phyloP scores from a whole-genome alignment of 129 eudicot species.

The Lactuca saligna region DNA sequence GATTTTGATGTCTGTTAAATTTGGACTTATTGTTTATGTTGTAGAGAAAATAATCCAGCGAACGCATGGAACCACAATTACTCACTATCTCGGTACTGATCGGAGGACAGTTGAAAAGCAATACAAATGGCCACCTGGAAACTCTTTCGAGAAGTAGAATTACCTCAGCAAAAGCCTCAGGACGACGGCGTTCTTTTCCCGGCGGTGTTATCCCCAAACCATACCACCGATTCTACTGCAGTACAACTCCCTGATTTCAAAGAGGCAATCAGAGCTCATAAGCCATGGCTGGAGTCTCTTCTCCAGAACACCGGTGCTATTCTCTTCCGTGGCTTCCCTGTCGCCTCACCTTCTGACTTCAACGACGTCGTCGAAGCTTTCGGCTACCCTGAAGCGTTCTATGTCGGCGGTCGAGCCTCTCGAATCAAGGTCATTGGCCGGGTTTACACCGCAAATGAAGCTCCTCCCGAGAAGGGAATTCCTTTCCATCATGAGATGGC shows the following conservation, averaged over 20 bases:
- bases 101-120: neutral
- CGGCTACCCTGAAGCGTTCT: conserved; percentile 58
- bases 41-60: neutral
- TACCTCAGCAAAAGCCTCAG: conserved; percentile 47
- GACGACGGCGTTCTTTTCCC: conserved; percentile 45
- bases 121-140: conserved; percentile 25
- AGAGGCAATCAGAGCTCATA: conserved; percentile 47
- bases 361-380: conserved; percentile 74
- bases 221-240: neutral
- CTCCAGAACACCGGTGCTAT: conserved; percentile 56
- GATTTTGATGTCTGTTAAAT: no score
- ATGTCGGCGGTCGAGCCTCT: conserved; percentile 75
- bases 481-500: conserved; percentile 89
- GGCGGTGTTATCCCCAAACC: conserved; percentile 46
- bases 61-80: neutral
- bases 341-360: conserved; percentile 55
- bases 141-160: conserved; percentile 14
- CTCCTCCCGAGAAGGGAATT: conserved; percentile 67
- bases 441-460: conserved; percentile 77
- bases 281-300: conserved; percentile 55
- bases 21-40: no score
- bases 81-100: neutral
- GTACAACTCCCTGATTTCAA: conserved; percentile 7
- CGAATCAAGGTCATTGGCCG: conserved; percentile 68
- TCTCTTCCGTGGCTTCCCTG: conserved; percentile 62